Base-by-base conservation (phyloP, 2,329 filamentous ascomycete species). In the Alternaria brassicicola region DNA sequence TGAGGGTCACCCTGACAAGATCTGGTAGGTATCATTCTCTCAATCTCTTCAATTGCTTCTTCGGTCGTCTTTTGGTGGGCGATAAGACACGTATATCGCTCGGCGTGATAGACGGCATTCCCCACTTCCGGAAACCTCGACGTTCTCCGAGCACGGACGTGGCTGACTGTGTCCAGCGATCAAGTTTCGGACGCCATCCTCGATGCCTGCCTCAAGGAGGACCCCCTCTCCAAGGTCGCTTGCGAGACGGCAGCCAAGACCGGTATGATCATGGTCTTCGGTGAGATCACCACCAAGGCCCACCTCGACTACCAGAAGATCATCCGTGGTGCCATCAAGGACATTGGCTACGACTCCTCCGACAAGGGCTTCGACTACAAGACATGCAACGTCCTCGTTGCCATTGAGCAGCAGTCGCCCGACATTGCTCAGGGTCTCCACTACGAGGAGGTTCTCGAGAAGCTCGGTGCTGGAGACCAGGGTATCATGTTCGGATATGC, bases 401-500 rank as follows among this genome's bases (percentile, higher is more conserved):
- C 94, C 83, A 97, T 99, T 81, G 95, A 99, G 89, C 88, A 99
- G 85, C 95, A 99, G 84, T 98, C 94, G 61, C 91, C 94, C 76
- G 95, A 99, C 82, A 99, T 99, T 77, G 95, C 95, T 72, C 95
- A 98, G 85, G 95, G 95, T 86, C 92, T 99, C 57, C 92, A 98
- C 86, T 96, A 96, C 81, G 95, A 99, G 69, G 87, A 97, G 85
- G 93, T 92, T 70, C 90, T 99, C 48, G 95, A 99, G 88, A 89
- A 96, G 84, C 89, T 99, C 68, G 95, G 95, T 82, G 95, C 95
- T 65, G 95, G 95, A 90, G 95, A 99, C 83, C 95, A 99, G 86
- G 95, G 95, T 86, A 97, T 99, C 86, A 99, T 99, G 95, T 99
- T 99, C 83, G 95, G 95, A 76, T 99, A 99, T 87, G 95, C 95